Conservation (phyloP, 129 eudicot genomes). For the Apium graveolens region DNA sequence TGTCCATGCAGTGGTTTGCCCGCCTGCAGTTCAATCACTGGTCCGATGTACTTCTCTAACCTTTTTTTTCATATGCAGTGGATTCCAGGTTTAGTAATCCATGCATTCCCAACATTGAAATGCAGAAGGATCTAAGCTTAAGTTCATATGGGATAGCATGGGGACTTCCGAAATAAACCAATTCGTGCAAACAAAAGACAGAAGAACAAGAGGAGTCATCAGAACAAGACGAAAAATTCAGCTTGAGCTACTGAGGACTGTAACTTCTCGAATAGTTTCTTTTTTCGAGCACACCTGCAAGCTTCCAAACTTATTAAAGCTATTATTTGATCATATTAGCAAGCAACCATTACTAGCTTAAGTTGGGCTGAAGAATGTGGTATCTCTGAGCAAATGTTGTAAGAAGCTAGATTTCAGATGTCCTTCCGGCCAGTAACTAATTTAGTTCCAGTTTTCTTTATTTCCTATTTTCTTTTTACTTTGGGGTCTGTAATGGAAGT, state of each 20-base stretch:
- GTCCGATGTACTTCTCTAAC: not conserved
- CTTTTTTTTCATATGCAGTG: not conserved
- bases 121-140: not conserved
- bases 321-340: not conserved
- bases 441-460: not conserved
- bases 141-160: not conserved
- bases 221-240: not conserved
- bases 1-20: not conserved
- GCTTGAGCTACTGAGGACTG: not conserved
- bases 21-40: not conserved
- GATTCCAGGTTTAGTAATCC: not conserved
- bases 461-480: constrained; percentile 5
- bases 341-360: not conserved
- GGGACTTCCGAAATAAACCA: not conserved
- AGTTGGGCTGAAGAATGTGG: not conserved
- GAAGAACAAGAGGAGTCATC: not conserved
- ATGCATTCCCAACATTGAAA: not conserved
- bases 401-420: constrained; percentile 10
- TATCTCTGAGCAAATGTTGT: not conserved
- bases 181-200: not conserved
- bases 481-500: constrained; percentile 13
- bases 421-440: not conserved
- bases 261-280: not conserved
- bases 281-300: not conserved
- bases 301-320: not conserved